Percentiles rank a stretch among this genome's conserved stretches.
These are phyloP conservation scores for Fomitopsis serialis DNA, from an alignment of 768 basidiomycete species.

Conservation along the genomic window DNA sequence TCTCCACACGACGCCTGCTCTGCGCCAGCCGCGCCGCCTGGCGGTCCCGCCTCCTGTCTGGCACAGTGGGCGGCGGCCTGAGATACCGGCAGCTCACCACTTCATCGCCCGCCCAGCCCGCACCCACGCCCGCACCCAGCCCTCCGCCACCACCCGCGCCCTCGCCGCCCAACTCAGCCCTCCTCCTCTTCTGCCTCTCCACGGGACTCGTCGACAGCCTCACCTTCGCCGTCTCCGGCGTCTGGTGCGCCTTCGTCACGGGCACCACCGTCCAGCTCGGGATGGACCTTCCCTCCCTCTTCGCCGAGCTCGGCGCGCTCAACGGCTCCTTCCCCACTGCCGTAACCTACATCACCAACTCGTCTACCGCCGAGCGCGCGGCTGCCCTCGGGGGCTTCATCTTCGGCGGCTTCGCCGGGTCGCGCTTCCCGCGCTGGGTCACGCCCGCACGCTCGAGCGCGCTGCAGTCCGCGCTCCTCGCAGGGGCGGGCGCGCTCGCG, in stretches of 20 bases:
- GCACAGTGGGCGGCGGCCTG: background rate
- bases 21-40: background rate
- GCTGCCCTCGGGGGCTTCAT: conserved; percentile 1
- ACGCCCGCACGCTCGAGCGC: background rate
- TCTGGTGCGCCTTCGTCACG: conserved; percentile 4
- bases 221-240: conserved; percentile 1
- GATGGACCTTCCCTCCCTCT: conserved; percentile 2
- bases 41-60: background rate
- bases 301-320: background rate
- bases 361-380: background rate
- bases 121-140: background rate
- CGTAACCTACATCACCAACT: background rate
- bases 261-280: conserved; percentile 5
- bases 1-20: background rate
- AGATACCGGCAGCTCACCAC: background rate
- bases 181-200: conserved; percentile 4
- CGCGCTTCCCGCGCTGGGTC: background rate
- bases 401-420: background rate
- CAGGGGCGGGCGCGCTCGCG: background rate
- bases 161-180: background rate
- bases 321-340: background rate
- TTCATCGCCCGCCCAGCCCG: background rate
- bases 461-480: conserved; percentile 2
- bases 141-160: background rate
- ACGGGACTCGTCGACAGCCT: conserved; percentile 5